These are phyloP conservation scores for Cucumis hystrix DNA, from an alignment of 306 rosid species.

Conservation along the genomic window DNA sequence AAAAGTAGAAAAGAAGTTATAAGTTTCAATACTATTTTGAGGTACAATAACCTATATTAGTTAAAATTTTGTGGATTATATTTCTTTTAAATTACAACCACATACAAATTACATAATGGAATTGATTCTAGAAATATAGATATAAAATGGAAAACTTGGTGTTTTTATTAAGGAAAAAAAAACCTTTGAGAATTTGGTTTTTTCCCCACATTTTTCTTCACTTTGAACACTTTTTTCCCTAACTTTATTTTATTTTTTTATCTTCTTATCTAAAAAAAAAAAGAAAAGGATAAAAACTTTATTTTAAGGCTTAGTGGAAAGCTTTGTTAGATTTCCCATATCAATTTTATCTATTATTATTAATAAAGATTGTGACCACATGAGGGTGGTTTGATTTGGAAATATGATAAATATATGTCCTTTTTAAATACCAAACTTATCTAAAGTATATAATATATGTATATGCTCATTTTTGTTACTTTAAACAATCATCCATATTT, in stretches of 20 bases:
- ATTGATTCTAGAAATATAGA: too few relatives aligned
- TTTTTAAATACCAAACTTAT: too few relatives aligned
- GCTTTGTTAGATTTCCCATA: neutral
- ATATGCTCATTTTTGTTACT: too few relatives aligned
- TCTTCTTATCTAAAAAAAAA: neutral
- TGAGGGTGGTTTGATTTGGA: neutral
- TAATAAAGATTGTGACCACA: neutral
- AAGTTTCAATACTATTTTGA: too few relatives aligned
- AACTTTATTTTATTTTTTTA: neutral
- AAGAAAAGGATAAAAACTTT: neutral
- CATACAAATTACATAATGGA: too few relatives aligned
- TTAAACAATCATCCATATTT: too few relatives aligned
- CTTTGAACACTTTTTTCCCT: neutral
- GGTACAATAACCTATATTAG: too few relatives aligned
- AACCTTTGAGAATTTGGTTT: neutral
- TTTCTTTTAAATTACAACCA: neutral
- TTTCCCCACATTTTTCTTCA: neutral
- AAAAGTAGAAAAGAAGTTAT: too few relatives aligned
- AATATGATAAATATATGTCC: neutral
- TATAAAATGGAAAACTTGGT: too few relatives aligned
- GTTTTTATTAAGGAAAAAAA: neutral
- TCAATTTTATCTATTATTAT: neutral
- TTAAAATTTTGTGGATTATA: neutral
- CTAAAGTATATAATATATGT: too few relatives aligned
- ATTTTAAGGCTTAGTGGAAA: neutral